Percentiles rank a stretch among this genome's conserved stretches.
Conservation (phyloP, 2,329 filamentous ascomycete genomes). For the Colletotrichum zoysiae region DNA sequence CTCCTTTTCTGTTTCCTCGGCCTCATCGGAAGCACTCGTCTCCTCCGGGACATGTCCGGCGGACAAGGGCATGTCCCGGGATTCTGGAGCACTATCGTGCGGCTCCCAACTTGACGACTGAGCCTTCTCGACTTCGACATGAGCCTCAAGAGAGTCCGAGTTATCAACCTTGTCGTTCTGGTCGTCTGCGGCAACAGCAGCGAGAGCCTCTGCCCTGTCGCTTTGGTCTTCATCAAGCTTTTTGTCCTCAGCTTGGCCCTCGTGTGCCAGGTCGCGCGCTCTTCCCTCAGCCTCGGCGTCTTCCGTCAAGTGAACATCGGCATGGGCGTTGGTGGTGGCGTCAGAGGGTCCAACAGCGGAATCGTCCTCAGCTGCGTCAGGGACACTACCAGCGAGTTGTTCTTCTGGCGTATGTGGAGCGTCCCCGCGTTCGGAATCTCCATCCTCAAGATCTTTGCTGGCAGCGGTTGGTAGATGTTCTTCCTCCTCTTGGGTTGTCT, state of each 20-base stretch:
- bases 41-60: background rate
- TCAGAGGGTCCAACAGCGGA: constrained; percentile 30
- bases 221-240: background rate
- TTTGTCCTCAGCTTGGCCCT: background rate
- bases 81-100: background rate
- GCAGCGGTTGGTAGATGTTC: constrained; percentile 31
- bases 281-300: background rate
- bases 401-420: constrained; percentile 26
- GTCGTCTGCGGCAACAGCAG: background rate
- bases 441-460: constrained; percentile 38
- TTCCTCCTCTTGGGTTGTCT: constrained; percentile 28
- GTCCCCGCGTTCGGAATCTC: constrained; percentile 34
- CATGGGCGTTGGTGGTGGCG: constrained; percentile 24
- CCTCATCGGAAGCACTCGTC: background rate
- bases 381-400: constrained; percentile 30
- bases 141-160: background rate
- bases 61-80: accelerated
- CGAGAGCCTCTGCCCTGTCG: background rate
- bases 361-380: constrained; percentile 31
- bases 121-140: background rate
- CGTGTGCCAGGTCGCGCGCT: background rate
- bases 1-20: background rate
- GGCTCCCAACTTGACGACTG: background rate
- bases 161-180: background rate
- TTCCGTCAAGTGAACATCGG: constrained; percentile 7